Conservation (phyloP, 495 filamentous ascomycete genomes). For the Aspergillus leporis region DNA sequence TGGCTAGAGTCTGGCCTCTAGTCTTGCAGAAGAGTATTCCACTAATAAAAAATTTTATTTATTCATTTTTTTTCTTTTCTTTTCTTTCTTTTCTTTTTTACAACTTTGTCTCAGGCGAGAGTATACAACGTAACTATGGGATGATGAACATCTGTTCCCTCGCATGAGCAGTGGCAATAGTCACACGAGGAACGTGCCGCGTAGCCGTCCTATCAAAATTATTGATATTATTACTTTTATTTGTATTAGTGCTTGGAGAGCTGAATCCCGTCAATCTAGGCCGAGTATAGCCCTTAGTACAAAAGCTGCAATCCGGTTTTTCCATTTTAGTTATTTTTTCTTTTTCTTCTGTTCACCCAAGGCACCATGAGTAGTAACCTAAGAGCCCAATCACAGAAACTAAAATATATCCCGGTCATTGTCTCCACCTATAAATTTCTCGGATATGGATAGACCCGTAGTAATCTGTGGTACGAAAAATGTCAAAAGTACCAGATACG, state of each 20-base stretch:
- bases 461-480: neutral
- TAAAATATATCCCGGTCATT: neutral
- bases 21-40: neutral
- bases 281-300: neutral
- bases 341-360: neutral
- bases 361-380: neutral
- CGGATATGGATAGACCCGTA: neutral
- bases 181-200: neutral
- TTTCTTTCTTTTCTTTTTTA: neutral
- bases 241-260: neutral
- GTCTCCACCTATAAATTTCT: neutral
- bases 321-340: neutral
- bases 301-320: neutral
- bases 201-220: neutral
- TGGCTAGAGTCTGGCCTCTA: neutral
- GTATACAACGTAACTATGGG: constrained; percentile 1
- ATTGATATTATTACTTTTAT: neutral
- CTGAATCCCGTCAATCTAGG: neutral
- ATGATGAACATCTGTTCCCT: neutral
- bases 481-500: constrained; percentile 4
- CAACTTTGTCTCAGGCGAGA: neutral
- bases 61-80: neutral
- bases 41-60: neutral
- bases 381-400: neutral
- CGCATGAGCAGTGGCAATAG: neutral